Conservation (phyloP, 345 rosid genomes). For the Aquilaria sinensis region DNA sequence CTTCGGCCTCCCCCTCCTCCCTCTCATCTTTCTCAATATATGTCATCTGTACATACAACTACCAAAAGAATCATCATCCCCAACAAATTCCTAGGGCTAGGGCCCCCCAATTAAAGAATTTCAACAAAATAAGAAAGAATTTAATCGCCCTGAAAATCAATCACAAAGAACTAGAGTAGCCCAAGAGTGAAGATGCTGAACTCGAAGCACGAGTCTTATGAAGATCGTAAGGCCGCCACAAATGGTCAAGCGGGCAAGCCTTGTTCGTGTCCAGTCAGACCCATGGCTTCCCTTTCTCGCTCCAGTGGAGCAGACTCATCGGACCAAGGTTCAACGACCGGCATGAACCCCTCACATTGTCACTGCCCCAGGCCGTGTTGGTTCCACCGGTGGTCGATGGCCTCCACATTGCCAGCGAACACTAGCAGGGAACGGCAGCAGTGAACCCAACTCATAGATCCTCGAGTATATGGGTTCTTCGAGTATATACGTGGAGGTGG, state of each 20-base stretch:
- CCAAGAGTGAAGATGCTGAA: conserved; percentile 23
- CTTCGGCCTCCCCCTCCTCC: no score
- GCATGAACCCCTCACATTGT: conserved; percentile 83
- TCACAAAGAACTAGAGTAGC: conserved; percentile 37
- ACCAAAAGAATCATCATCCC: conserved; percentile 24
- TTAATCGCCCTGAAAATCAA: neutral
- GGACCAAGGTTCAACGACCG: conserved; percentile 79
- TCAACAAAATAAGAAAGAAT: neutral
- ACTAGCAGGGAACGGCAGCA: conserved; percentile 85
- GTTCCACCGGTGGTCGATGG: conserved; percentile 86
- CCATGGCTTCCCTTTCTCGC: conserved; percentile 99
- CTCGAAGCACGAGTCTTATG: conserved; percentile 26
- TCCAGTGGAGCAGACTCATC: conserved; percentile 93
- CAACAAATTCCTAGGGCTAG: neutral
- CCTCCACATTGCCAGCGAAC: conserved; percentile 75
- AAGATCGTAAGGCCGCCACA: conserved; percentile 85
- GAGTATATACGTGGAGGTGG: no score
- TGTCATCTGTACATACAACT: conserved; percentile 24
- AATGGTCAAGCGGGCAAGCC: conserved; percentile 70
- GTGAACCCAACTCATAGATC: conserved; percentile 83
- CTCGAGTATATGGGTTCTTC: conserved; percentile 12
- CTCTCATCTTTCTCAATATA: no score
- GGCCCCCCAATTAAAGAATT: neutral
- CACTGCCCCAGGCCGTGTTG: conserved; percentile 94
- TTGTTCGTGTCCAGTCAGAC: conserved; percentile 65